Conservation (phyloP, 352 stramenopile genomes). For the Pythium rishiriense region DNA sequence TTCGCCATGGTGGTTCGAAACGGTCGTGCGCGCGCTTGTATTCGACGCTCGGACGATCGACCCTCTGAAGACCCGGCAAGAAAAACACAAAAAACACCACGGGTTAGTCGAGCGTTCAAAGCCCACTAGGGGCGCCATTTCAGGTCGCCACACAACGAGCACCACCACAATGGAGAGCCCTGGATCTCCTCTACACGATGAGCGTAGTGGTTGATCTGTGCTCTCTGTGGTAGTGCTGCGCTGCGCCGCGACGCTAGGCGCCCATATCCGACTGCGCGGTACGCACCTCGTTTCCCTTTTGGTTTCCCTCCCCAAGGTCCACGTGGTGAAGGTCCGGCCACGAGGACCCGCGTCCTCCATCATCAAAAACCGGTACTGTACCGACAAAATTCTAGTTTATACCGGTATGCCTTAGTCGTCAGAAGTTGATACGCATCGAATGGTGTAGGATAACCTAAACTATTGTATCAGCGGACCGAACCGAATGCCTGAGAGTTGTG, state of each 20-base stretch:
- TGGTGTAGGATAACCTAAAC: background rate
- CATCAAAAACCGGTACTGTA: background rate
- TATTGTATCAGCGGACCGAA: background rate
- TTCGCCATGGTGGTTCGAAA: slow-evolving; percentile 24
- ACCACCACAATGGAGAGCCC: slow-evolving; percentile 2
- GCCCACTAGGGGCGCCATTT: too few relatives aligned
- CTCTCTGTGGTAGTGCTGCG: background rate
- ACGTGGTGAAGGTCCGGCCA: slow-evolving; percentile 10
- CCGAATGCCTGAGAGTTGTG: background rate
- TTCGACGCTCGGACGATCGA: too few relatives aligned
- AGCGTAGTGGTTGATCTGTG: background rate
- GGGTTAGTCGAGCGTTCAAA: background rate
- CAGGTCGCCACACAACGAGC: background rate
- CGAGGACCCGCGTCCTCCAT: background rate
- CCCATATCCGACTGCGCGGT: background rate
- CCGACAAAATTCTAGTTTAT: slow-evolving; percentile 1
- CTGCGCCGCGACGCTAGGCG: background rate
- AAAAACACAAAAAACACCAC: background rate
- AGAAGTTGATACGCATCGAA: background rate
- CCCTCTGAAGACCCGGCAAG: background rate
- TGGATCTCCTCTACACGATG: background rate
- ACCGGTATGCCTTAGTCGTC: background rate
- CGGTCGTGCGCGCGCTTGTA: background rate
- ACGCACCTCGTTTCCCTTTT: slow-evolving; percentile 16
- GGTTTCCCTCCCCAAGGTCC: background rate